A percentile compares a stretch with the other conserved stretches of the same genome.
These are phyloP conservation scores for Trichothecium sympodiale DNA, from an alignment of 2,329 filamentous ascomycete species.

Conservation along the genomic window DNA sequence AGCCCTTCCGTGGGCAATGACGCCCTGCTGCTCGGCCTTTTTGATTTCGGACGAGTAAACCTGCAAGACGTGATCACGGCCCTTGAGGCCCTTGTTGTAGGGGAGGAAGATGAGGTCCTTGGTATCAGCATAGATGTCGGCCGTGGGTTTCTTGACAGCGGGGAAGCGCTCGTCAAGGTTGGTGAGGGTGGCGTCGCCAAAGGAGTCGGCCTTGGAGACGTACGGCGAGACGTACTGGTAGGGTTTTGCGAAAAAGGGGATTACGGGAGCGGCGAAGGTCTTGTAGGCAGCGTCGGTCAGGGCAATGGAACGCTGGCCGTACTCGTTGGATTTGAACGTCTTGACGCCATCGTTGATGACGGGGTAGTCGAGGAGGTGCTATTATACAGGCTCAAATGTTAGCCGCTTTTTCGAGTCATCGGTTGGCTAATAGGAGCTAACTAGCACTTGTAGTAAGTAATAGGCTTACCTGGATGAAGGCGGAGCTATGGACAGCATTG, in stretches of 20 bases:
- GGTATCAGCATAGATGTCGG: constrained; percentile 55
- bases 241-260: constrained; percentile 61
- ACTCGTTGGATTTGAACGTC: constrained; percentile 70
- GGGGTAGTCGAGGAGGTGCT: constrained; percentile 83
- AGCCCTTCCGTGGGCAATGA: constrained; percentile 61
- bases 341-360: constrained; percentile 68
- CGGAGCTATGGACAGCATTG: constrained; percentile 31
- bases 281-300: constrained; percentile 65
- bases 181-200: constrained; percentile 61
- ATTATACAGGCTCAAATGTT: too few relatives aligned
- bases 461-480: constrained; percentile 35
- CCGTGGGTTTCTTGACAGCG: constrained; percentile 63
- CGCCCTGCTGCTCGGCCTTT: constrained; percentile 51
- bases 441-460: constrained; percentile 2
- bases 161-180: constrained; percentile 63
- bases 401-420: background rate
- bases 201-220: constrained; percentile 65
- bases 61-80: constrained; percentile 48
- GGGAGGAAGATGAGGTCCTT: constrained; percentile 52
- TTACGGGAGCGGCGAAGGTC: constrained; percentile 64
- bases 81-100: constrained; percentile 47
- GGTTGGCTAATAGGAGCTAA: constrained; percentile 1
- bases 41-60: constrained; percentile 49
- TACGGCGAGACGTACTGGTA: constrained; percentile 80
- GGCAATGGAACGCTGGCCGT: constrained; percentile 72